Base-by-base conservation (phyloP, 2,329 filamentous ascomycete genomes). In the Metarhizium rileyi region DNA sequence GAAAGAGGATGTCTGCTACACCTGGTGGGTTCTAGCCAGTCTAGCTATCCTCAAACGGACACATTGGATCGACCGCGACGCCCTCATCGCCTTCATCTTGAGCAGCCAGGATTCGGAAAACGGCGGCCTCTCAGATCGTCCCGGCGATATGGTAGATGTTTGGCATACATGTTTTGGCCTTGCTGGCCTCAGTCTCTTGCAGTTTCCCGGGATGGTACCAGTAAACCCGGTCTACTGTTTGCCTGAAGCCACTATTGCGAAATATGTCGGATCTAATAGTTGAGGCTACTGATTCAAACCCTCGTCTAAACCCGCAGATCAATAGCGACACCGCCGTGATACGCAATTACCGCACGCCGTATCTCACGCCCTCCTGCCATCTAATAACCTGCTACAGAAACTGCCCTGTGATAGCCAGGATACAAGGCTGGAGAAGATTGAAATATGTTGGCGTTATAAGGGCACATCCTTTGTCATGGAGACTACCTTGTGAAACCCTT, bases 1-100 rank as follows among this genome's bases (percentile, higher is more conserved):
- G 73, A 72, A 87, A 54, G 91, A 95, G 64, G 93, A 98, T 65
- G 91, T 95, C 14, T 98, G 93, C 71, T 98, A 98, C 70, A 95
- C 89, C 65, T 98, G 93, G 93, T 98, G 93, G 93, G 93, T 97
- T 42, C 72, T 91, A 62, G 91, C 87, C 63, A 95, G 90, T 64
- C 71, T 98, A 57, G 84, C 86, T 43, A 96, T 97, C 77, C 87
- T 98, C 57, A 83, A 78, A 48, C 83, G 84, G 49, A 77, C 90
- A 48, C 87, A 96, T 65, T 98, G 93, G 93, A 94, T 98, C 63
- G 88, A 98, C 70, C 79, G 83, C 46, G 75, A 83, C 50, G 87
- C 87, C 62, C 77, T 98, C 59, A 77, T 83, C 47, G 66, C 69
- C 23, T 98, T 95, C 68, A 96, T 98, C 49, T 70, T 98, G 51